These are phyloP conservation scores for Termitomyces sp. DNA, from an alignment of 768 basidiomycete species.

Conservation along the genomic window DNA sequence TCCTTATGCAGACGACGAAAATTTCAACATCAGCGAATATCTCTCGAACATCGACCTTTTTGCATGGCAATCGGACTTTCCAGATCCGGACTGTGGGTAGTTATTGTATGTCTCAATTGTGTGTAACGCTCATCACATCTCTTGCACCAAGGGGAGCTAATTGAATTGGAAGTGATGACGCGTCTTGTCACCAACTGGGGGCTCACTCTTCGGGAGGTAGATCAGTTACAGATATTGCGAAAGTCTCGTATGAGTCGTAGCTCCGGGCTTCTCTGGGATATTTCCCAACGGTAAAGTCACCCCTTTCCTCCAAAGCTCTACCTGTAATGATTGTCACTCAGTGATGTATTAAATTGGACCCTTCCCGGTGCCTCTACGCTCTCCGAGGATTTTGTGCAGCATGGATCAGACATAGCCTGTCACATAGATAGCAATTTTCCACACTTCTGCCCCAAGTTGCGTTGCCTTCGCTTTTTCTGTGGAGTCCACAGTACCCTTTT, in stretches of 20 bases:
- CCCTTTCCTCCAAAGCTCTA: neutral
- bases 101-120: neutral
- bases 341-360: slow-evolving; percentile 40
- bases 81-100: slow-evolving; percentile 50
- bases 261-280: slow-evolving; percentile 43
- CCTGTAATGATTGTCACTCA: slow-evolving; percentile 13
- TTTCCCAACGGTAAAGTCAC: slow-evolving; percentile 38
- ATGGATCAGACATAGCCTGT: slow-evolving; percentile 26
- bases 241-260: slow-evolving; percentile 20
- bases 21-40: slow-evolving; percentile 31
- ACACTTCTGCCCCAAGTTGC: slow-evolving; percentile 45
- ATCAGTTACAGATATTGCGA: slow-evolving; percentile 29
- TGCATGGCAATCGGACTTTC: slow-evolving; percentile 34
- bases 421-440: slow-evolving; percentile 31
- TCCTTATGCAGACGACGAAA: slow-evolving; percentile 47
- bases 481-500: slow-evolving; percentile 31
- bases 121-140: neutral
- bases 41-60: slow-evolving; percentile 28
- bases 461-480: slow-evolving; percentile 42
- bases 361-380: slow-evolving; percentile 13
- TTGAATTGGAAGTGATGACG: slow-evolving; percentile 44
- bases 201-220: slow-evolving; percentile 35
- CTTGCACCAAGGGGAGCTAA: slow-evolving; percentile 40
- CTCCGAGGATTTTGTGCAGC: slow-evolving; percentile 17
- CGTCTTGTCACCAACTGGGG: slow-evolving; percentile 32